Evolutionary conservation across 1,284 basidiomycete species (phyloP).

Genomic region (Ustilago sp.): DNA sequence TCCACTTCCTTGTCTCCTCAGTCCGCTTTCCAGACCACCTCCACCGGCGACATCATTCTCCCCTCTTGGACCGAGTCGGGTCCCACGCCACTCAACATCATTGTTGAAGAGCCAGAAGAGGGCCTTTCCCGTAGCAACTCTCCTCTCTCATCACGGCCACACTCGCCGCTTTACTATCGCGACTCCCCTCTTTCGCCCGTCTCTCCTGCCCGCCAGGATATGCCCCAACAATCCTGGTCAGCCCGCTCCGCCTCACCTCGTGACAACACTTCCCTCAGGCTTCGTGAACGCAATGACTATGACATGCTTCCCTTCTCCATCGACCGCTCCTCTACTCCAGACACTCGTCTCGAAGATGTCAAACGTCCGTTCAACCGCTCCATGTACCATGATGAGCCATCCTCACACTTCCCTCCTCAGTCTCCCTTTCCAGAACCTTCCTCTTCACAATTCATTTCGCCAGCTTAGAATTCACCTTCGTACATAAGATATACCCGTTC

Average conservation of each 20-base stretch:
- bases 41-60: slow-evolving; percentile 45
- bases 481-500: slow-evolving; percentile 16
- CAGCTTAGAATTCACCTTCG: slow-evolving; percentile 2
- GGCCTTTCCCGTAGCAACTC: slow-evolving; percentile 28
- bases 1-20: slow-evolving; percentile 15
- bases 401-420: not conserved
- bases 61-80: slow-evolving; percentile 50
- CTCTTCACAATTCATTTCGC: slow-evolving; percentile 7
- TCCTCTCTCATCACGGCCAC: slow-evolving; percentile 22
- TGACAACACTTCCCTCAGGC: slow-evolving; percentile 38
- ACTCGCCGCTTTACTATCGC: slow-evolving; percentile 17
- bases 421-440: slow-evolving; percentile 1
- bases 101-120: slow-evolving; percentile 50
- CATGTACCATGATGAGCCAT: slow-evolving; percentile 7
- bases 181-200: slow-evolving; percentile 14
- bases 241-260: slow-evolving; percentile 17
- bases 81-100: slow-evolving; percentile 46
- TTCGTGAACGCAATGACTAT: slow-evolving; percentile 36
- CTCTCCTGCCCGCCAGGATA: slow-evolving; percentile 9
- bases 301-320: slow-evolving; percentile 39
- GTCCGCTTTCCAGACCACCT: slow-evolving; percentile 26
- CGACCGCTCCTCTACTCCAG: slow-evolving; percentile 49
- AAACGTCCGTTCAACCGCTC: slow-evolving; percentile 45
- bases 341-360: slow-evolving; percentile 47
- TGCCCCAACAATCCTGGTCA: slow-evolving; percentile 21